Conservation (phyloP, 73 alveolate genomes). For the Stentor roeselii region DNA sequence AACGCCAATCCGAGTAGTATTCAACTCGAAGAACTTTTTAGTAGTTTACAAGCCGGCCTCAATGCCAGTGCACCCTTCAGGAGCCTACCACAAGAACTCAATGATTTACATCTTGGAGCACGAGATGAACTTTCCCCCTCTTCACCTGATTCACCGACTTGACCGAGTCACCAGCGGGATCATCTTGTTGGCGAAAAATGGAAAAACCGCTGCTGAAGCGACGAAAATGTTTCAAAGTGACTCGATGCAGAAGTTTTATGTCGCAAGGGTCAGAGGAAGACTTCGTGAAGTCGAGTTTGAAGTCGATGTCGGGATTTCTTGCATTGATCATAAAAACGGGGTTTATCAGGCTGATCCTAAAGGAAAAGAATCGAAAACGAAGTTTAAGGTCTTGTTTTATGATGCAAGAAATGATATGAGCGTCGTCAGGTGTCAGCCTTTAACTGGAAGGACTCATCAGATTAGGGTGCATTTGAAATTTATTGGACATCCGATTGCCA, state of each 20-base stretch:
- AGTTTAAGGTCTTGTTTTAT: slow-evolving; percentile 74
- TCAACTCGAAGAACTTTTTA: slow-evolving; percentile 73
- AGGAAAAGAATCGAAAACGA: slow-evolving; percentile 81
- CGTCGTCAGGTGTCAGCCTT: slow-evolving; percentile 85
- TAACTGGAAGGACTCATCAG: slow-evolving; percentile 98
- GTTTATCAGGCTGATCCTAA: slow-evolving; percentile 62
- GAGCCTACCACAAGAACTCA: slow-evolving; percentile 89
- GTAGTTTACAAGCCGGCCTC: slow-evolving; percentile 96
- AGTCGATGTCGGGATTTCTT: slow-evolving; percentile 55
- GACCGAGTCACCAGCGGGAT: slow-evolving; percentile 97
- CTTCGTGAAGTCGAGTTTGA: slow-evolving; percentile 50
- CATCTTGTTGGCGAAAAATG: slow-evolving; percentile 85
- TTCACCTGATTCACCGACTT: slow-evolving; percentile 84
- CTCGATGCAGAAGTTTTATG: slow-evolving; percentile 64
- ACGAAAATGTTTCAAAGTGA: slow-evolving; percentile 62
- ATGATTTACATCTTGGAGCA: slow-evolving; percentile 73
- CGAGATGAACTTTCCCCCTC: slow-evolving; percentile 72
- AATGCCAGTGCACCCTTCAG: slow-evolving; percentile 96
- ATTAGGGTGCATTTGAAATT: slow-evolving; percentile 94
- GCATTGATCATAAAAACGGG: slow-evolving; percentile 67
- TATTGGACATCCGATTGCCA: slow-evolving; percentile 93
- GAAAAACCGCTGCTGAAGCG: slow-evolving; percentile 76
- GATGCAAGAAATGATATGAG: slow-evolving; percentile 88
- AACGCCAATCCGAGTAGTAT: slow-evolving; percentile 56
- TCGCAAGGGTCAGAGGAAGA: slow-evolving; percentile 93